A percentile compares a stretch with the other conserved stretches of the same genome.
These are phyloP conservation scores for Stephania yunnanensis DNA, from an alignment of 164 flowering plant genomes.

Conservation along the genomic window DNA sequence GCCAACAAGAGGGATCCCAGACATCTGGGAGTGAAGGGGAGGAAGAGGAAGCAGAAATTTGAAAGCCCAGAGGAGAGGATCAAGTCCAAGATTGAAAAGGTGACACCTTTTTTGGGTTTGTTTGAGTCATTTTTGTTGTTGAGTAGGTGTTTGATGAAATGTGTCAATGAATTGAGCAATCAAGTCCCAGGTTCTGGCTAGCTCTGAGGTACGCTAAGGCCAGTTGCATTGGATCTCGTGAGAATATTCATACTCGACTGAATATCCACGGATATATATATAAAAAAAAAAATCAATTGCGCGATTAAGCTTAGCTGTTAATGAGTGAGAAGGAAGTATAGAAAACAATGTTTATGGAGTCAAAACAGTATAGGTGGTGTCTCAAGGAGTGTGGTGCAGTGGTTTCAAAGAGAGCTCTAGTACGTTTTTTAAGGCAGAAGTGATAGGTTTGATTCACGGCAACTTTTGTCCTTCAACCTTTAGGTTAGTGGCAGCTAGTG, in stretches of 20 bases:
- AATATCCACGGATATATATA: too few species aligned
- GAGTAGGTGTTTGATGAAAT: background rate
- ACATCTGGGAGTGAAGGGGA: constrained; percentile 52
- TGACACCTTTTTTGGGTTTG: constrained; percentile 13
- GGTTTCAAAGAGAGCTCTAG: too few species aligned
- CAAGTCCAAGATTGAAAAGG: constrained; percentile 70
- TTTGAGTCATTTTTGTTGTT: background rate
- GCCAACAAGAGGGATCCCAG: constrained; percentile 84
- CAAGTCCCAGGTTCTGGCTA: too few species aligned
- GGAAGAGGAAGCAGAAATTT: constrained; percentile 50
- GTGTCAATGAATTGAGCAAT: background rate
- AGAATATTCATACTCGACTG: too few species aligned
- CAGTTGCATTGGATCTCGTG: too few species aligned
- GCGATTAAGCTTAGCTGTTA: background rate
- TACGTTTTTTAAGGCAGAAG: too few species aligned
- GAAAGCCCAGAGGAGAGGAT: constrained; percentile 67
- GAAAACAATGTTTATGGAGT: background rate
- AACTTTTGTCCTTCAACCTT: too few species aligned
- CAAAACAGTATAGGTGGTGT: background rate
- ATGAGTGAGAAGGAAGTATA: background rate
- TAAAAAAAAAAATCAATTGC: too few species aligned
- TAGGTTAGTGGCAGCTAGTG: too few species aligned
- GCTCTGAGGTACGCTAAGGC: too few species aligned
- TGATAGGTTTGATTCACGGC: too few species aligned
- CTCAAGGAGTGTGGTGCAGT: background rate